Percentiles rank a stretch among this genome's conserved stretches.
phyloP scores from a whole-genome alignment of 345 rosid species.

The Ceriops tagal region DNA sequence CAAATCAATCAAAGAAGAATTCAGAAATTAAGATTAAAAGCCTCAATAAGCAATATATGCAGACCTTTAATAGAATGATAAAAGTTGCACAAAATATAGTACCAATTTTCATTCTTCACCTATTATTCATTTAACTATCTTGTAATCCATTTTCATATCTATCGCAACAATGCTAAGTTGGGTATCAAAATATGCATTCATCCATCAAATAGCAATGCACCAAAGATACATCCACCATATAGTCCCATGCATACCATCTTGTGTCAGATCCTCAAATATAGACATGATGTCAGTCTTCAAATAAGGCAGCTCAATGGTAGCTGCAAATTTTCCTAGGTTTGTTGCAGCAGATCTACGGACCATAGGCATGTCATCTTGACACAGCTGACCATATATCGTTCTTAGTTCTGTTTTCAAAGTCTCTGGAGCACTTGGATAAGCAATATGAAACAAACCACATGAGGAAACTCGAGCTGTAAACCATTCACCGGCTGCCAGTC shows the following conservation, averaged over 20 bases:
- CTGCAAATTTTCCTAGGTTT: constrained; percentile 91
- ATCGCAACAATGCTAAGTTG: no score
- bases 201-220: no score
- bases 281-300: constrained; percentile 84
- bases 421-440: constrained; percentile 87
- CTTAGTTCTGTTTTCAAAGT: constrained; percentile 64
- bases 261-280: constrained; percentile 89
- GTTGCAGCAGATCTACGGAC: constrained; percentile 96
- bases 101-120: no score
- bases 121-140: no score
- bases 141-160: no score
- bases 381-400: constrained; percentile 61
- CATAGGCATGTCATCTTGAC: constrained; percentile 99
- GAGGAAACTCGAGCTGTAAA: constrained; percentile 93
- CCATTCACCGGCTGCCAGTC: constrained; percentile 98
- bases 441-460: constrained; percentile 88
- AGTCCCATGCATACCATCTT: constrained; percentile 59
- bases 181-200: no score
- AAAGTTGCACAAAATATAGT: no score
- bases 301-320: constrained; percentile 76
- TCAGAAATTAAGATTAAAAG: neutral
- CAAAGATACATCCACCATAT: no score
- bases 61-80: no score
- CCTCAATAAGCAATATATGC: neutral
- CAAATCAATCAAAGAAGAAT: neutral